Conservation (phyloP, 192 early-diverging fungal species). For the Dispira simplex region DNA sequence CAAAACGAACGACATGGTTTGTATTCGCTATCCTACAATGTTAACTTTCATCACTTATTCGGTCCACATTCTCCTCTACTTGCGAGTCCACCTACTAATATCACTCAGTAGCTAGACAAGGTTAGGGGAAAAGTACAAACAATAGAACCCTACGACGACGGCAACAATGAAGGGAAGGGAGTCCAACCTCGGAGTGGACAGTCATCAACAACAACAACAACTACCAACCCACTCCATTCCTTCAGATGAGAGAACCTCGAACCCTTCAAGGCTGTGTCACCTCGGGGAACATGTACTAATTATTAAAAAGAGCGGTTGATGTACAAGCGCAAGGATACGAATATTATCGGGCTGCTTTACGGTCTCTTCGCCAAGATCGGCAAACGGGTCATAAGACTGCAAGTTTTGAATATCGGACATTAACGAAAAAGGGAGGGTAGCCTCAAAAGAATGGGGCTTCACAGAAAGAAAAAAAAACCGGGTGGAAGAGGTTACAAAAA, state of each 20-base stretch:
- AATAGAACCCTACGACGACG: not conserved
- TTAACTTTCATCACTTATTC: slow-evolving; percentile 5
- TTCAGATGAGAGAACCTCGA: not conserved
- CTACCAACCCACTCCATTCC: not conserved
- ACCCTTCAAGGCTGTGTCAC: not conserved
- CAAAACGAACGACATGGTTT: slow-evolving; percentile 3
- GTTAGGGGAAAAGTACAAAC: not conserved
- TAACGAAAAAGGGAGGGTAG: not conserved
- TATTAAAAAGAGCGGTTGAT: not conserved
- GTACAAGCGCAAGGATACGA: not conserved
- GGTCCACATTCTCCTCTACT: not conserved
- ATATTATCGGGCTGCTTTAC: not conserved
- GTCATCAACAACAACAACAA: not conserved
- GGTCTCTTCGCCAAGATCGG: slow-evolving; percentile 10
- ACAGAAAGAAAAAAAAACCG: no score
- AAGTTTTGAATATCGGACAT: slow-evolving; percentile 12
- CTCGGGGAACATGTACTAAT: not conserved
- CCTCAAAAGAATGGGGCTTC: no score
- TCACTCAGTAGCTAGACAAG: not conserved
- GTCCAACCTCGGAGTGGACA: not conserved
- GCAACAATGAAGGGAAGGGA: not conserved
- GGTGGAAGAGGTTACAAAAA: no score
- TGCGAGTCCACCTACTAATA: not conserved
- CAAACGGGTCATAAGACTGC: slow-evolving; percentile 6
- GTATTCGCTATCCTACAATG: not conserved